phyloP scores from a whole-genome alignment of 2,329 filamentous ascomycete species.

The Ascochyta pisi region DNA sequence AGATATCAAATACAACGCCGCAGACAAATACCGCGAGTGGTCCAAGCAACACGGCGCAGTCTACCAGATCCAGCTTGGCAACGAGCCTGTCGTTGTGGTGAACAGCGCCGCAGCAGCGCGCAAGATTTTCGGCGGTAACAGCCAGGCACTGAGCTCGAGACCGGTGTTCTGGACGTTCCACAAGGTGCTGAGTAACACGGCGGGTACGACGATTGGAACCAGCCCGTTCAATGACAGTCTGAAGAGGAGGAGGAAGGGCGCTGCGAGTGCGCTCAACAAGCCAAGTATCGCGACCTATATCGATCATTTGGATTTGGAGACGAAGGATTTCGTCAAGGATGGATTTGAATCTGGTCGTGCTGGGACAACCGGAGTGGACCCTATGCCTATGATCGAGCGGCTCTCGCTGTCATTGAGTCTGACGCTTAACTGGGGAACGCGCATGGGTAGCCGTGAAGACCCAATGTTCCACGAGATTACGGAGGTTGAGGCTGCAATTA shows the following conservation, averaged over 20 bases:
- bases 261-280: slow-evolving; percentile 69
- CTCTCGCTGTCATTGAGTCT: slow-evolving; percentile 67
- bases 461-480: slow-evolving; percentile 68
- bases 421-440: slow-evolving; percentile 71
- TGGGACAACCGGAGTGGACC: slow-evolving; percentile 64
- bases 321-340: slow-evolving; percentile 68
- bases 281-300: slow-evolving; percentile 69
- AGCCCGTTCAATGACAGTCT: slow-evolving; percentile 70
- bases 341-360: slow-evolving; percentile 64
- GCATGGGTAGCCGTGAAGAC: slow-evolving; percentile 66
- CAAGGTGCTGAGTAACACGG: slow-evolving; percentile 67
- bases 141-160: slow-evolving; percentile 51
- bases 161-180: slow-evolving; percentile 57
- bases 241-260: slow-evolving; percentile 69
- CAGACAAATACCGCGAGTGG: slow-evolving; percentile 54
- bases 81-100: slow-evolving; percentile 54
- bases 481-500: slow-evolving; percentile 67
- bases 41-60: slow-evolving; percentile 51
- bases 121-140: slow-evolving; percentile 52
- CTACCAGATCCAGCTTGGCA: slow-evolving; percentile 57
- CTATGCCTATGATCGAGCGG: slow-evolving; percentile 73
- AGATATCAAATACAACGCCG: slow-evolving; percentile 52
- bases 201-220: slow-evolving; percentile 72
- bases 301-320: slow-evolving; percentile 67
- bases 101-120: slow-evolving; percentile 52